Conservation (phyloP, 2,329 filamentous ascomycete genomes). For the Claviceps capensis region DNA sequence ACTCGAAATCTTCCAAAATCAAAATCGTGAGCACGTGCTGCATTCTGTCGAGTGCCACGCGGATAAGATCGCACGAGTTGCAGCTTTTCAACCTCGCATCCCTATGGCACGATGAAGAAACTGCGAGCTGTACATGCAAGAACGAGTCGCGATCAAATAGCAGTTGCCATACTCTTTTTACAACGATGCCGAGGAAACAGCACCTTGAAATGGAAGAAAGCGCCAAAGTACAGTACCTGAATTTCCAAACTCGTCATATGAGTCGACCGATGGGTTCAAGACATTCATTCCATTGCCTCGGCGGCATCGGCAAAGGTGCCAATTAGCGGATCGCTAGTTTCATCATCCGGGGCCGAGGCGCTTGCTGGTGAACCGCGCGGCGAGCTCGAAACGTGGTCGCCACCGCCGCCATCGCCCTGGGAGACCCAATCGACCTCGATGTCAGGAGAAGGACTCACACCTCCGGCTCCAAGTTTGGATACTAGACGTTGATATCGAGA, state of each 20-base stretch:
- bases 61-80: neutral
- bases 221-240: neutral
- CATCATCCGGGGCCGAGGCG: constrained; percentile 20
- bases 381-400: neutral
- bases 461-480: constrained; percentile 40
- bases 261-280: neutral
- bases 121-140: too few relatives aligned
- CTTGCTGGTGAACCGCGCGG: constrained; percentile 12
- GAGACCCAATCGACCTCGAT: constrained; percentile 42
- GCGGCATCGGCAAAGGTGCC: constrained; percentile 49
- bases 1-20: neutral
- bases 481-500: constrained; percentile 49
- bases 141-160: neutral
- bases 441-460: constrained; percentile 23
- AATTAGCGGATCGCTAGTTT: constrained; percentile 31
- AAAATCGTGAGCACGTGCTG: neutral
- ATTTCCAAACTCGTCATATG: neutral
- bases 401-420: constrained; percentile 29
- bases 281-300: constrained; percentile 30
- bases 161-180: neutral
- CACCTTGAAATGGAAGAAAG: neutral
- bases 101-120: too few relatives aligned
- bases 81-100: neutral
- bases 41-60: neutral
- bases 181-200: neutral